Percentiles rank a stretch among this genome's conserved stretches.
phyloP scores from a whole-genome alignment of 2,329 filamentous ascomycete species.

The Rhinocladiella mackenziei region DNA sequence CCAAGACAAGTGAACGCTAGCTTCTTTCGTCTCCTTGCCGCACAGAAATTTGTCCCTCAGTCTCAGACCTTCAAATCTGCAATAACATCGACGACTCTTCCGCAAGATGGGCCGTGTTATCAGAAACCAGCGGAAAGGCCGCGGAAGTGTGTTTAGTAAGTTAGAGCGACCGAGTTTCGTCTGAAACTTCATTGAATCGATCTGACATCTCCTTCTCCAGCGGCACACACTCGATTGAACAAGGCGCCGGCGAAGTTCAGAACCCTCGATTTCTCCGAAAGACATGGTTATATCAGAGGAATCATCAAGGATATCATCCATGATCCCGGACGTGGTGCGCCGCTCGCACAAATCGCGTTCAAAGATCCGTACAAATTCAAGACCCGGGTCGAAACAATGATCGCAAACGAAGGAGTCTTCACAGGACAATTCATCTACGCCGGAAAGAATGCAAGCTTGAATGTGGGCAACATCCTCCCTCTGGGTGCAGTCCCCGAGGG shows the following conservation, averaged over 20 bases:
- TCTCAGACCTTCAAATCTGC: too few species aligned
- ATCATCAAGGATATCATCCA: constrained; percentile 99
- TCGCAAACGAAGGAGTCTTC: constrained; percentile 99
- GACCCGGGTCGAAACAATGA: constrained; percentile 97
- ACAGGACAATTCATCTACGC: constrained; percentile 99
- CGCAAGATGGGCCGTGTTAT: constrained; percentile 65
- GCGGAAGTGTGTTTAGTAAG: constrained; percentile 71
- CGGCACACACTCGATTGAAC: constrained; percentile 83
- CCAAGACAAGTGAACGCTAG: too few species aligned
- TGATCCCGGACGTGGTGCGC: constrained; percentile 96
- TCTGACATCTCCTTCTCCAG: constrained; percentile 43
- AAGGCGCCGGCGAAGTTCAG: constrained; percentile 95
- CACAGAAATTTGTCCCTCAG: too few species aligned
- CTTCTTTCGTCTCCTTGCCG: too few species aligned
- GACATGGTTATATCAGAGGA: constrained; percentile 95
- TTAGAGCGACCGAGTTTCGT: too few species aligned
- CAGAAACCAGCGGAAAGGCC: constrained; percentile 73
- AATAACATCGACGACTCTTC: too few species aligned
- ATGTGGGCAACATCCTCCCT: constrained; percentile 95
- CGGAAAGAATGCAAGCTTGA: constrained; percentile 96
- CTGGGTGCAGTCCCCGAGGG: constrained; percentile 93
- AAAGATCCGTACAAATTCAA: constrained; percentile 98
- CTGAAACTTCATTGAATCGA: constrained; percentile 6
- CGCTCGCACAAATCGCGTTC: constrained; percentile 94
- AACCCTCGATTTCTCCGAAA: constrained; percentile 92